Base-by-base conservation (phyloP, 2,329 filamentous ascomycete genomes). In the Colletotrichum limetticola region DNA sequence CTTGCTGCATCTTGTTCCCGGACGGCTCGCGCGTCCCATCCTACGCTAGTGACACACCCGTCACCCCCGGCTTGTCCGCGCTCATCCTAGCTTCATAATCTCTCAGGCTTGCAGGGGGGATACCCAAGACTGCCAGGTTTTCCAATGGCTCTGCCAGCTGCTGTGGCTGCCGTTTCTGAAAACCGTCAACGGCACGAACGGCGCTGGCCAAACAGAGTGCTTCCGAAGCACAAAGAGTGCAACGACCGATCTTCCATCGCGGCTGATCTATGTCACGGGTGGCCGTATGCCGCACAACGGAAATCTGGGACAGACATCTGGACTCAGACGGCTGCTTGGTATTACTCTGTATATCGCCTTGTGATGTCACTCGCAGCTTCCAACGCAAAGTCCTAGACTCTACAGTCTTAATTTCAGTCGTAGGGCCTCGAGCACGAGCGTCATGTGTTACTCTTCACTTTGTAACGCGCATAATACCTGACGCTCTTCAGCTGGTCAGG, bases 41-140 rank as follows among this genome's bases (percentile, higher is more conserved):
- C 28, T n/a, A 24, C 30, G 24, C 35, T 71, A 73, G 60, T 42
- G 52, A 46, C 68, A 68, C 63, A 55, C 57, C 68, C 42, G 46
- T 19, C 26, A 37, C 63, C 49, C 68, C 49, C 52, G 22, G 57
- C 67, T 60, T 53, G 63, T 74, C 63, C 68, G 28, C 68, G 57
- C 58, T 67, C 71, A 63, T 62, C 37, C 68, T 42, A 55, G 68
- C 28, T 46, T 11, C 49, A 30, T 63, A 66, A 74, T 72, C 68
- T 74, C 28, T 62, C 62, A 72, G 53, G 4, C 24, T 68, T 67
- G 62, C 71, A 74, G 68, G 71, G 63, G 68, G 59, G 14, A 42
- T 32, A 42, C 30, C 61, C 57, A 62, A 26, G 57, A 53, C n/a
- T 70, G 70, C 60, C 58, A 68, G 52, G 49, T 37, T 66, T 71